Evolutionary conservation across 2,329 filamentous ascomycete genomes (phyloP), one percentile per base, ranked within the genome.

Genomic region (Dendrostoma leiphaemia): DNA sequence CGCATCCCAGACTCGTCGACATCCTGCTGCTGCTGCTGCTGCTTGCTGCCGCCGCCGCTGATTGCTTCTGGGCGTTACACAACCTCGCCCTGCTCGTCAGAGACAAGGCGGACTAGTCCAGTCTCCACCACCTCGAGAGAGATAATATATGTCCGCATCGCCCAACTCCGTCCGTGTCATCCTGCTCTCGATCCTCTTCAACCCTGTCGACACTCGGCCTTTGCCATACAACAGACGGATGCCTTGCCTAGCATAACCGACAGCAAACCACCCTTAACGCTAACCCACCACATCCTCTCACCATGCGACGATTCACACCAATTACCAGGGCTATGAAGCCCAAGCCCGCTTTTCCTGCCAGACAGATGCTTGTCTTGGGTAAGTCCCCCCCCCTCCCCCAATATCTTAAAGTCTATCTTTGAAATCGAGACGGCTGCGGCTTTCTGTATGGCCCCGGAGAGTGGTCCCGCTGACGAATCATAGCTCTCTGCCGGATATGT

Each of bases 401-500:
- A 32, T 31, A n/a, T 53, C n/a, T 9, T 17, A 13, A n/a, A n/a
- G n/a, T n/a, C n/a, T n/a, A n/a, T n/a, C n/a, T n/a, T 32, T 24
- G 4, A 23, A 13, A 4, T 9, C 21, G 40, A 34, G 32, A 28
- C 5, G n/a, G 12, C 3, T n/a, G 38, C 21, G 28, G 45, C 31
- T 23, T 34, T 34, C 35, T 34, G 8, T 13, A 10, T 6, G n/a
- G n/a, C n/a, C n/a, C n/a, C n/a, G n/a, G 47, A 41, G 28, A 26
- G 24, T 13, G 21, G 7, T 15, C 26, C 47, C 51, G 37, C 45
- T 51, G 48, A 59, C 50, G 34, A 19, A 23, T 51, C 61, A 38
- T 60, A 95, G 92, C 91, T 43, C 80, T 96, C 66, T 96, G 92
- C 74, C 88, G 94, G 67, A 93, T 99, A 76, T 97, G 91, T 78